Conservation (phyloP, 306 rosid genomes). For the Vigna trinervia region DNA sequence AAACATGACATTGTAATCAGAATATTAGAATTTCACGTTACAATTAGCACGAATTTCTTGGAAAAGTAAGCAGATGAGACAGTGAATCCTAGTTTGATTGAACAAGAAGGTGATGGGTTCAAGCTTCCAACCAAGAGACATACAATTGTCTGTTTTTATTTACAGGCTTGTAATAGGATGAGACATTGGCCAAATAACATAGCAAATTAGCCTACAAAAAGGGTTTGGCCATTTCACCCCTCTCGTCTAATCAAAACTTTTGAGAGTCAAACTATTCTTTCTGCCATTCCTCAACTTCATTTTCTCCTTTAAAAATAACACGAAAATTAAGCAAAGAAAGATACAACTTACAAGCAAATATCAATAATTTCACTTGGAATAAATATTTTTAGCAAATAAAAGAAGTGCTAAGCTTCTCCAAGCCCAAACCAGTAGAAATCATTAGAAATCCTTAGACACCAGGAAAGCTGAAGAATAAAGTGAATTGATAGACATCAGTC, state of each 20-base stretch:
- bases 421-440: too few relatives aligned
- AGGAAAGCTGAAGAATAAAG: conserved; percentile 20
- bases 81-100: conserved; percentile 30
- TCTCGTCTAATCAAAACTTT: neutral
- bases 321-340: conserved; percentile 21
- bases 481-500: conserved; percentile 27
- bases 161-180: neutral
- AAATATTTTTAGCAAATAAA: too few relatives aligned
- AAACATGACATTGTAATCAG: conserved; percentile 37
- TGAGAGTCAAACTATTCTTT: neutral
- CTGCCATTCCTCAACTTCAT: conserved; percentile 5
- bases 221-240: too few relatives aligned
- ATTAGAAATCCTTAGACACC: too few relatives aligned
- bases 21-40: conserved; percentile 6
- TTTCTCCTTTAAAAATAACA: conserved; percentile 8
- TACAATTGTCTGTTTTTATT: neutral
- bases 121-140: neutral
- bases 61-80: neutral
- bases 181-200: conserved; percentile 20
- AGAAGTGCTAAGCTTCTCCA: too few relatives aligned
- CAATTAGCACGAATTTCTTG: neutral
- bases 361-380: conserved; percentile 31
- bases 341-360: conserved; percentile 1
- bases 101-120: conserved; percentile 11
- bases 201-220: neutral